Conservation (phyloP, 306 rosid species). For the Begonia fuchsioides region DNA sequence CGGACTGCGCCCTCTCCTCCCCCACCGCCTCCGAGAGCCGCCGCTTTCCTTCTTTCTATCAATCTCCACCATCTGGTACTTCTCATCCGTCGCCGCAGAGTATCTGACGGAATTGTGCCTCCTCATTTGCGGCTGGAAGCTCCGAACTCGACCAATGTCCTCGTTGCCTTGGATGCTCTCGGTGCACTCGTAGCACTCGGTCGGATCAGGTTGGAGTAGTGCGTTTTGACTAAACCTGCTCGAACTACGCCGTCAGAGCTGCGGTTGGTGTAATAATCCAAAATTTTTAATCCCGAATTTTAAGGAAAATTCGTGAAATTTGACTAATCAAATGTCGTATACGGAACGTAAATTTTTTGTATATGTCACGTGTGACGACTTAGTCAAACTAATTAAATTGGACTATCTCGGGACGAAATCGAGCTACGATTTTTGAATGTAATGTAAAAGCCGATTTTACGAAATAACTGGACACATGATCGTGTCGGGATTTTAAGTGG, state of each 20-base stretch:
- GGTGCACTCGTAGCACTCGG: slow-evolving; percentile 4
- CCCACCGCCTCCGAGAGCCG: slow-evolving; percentile 22
- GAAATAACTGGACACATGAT: no score
- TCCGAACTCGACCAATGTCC: neutral
- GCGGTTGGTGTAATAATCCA: no score
- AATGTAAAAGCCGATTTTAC: no score
- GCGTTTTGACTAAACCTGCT: slow-evolving; percentile 4
- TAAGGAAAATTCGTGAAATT: no score
- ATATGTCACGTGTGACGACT: no score
- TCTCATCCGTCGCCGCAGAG: slow-evolving; percentile 11
- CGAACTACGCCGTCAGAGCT: slow-evolving; percentile 13
- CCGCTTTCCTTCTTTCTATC: slow-evolving; percentile 18
- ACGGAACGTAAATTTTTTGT: no score
- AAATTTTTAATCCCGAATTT: no score
- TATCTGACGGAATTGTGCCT: slow-evolving; percentile 17
- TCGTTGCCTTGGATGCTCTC: neutral
- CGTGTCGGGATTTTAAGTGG: no score
- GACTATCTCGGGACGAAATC: no score
- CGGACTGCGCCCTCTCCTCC: slow-evolving; percentile 33
- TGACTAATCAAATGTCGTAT: no score
- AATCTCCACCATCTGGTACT: slow-evolving; percentile 6
- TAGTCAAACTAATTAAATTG: no score
- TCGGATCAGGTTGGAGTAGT: slow-evolving; percentile 4
- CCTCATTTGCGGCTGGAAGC: slow-evolving; percentile 10
- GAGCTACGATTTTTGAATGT: no score